Evolutionary conservation across 257 asterid genomes (phyloP).

Genomic region (Penstemon newberryi): DNA sequence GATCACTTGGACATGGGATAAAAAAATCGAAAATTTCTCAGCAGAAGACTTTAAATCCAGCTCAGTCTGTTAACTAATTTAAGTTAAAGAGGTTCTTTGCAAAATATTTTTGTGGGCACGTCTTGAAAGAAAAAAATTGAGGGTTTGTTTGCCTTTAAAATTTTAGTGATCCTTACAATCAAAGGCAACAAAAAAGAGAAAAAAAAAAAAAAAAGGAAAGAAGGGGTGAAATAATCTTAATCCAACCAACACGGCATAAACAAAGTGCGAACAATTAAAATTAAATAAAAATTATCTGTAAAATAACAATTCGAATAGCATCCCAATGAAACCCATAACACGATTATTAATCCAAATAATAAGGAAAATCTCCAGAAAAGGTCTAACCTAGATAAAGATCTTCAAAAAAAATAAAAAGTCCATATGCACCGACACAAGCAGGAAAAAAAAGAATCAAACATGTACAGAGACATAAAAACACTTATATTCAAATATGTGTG

Average conservation of each 20-base stretch:
- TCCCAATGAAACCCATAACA: slow-evolving; percentile 17
- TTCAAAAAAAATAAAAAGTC: neutral
- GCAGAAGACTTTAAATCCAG: neutral
- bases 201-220: too few relatives aligned
- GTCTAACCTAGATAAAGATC: neutral
- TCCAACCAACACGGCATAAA: too few relatives aligned
- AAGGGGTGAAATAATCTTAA: too few relatives aligned
- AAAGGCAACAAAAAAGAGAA: neutral
- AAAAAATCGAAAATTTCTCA: neutral
- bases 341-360: slow-evolving; percentile 1
- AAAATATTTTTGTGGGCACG: neutral
- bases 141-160: too few relatives aligned
- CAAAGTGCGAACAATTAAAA: too few relatives aligned
- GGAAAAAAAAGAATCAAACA: neutral
- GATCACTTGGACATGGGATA: slow-evolving; percentile 4
- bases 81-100: neutral
- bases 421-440: neutral
- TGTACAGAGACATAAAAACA: neutral
- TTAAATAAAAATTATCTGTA: too few relatives aligned
- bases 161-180: neutral
- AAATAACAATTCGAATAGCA: neutral
- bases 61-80: neutral
- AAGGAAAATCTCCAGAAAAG: neutral
- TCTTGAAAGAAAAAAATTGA: neutral
- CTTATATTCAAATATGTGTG: neutral